Evolutionary conservation across 495 filamentous ascomycete genomes (phyloP), one percentile per base, ranked within the genome.

Genomic region (Xylaria acuta): DNA sequence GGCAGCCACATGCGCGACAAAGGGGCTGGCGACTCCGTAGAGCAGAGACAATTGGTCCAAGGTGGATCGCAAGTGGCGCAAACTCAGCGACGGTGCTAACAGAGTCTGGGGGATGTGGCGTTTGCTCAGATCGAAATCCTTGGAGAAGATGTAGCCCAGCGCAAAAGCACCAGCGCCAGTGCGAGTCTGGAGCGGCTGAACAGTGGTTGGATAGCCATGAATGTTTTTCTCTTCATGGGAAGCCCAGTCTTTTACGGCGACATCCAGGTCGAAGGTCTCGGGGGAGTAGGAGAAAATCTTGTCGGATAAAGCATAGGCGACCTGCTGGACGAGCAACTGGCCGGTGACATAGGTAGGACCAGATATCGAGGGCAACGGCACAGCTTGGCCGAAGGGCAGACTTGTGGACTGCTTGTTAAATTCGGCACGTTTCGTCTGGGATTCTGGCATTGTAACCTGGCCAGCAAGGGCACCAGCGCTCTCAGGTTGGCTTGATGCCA

Each of bases 211-310:
- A 76, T 94, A 92, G 78, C 94, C 95, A 79, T 93, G 89, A 62
- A 90, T 89, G 83, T 98, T 98, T 77, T 86, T 83, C 73, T 92
- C 91, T 38, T 86, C 81, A 64, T 86, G 79, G 4, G 79, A 75
- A 41, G 87, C 86, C 96, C 96, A 99, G 72, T 89, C 79, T 78
- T 90, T 92, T 20, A 92, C 89, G 38, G 95, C 92, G 63, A 89
- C 77, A 82, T 98, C 95, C 62, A 99, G 87, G 76, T 95, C 92
- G 76, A 97, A 98, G 34, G 92, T 91, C 75, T 97, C 92, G 11
- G 95, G 94, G 20, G 97, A 98, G 84, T 97, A 98, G 45, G 94
- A 92, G 84, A 97, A 99, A 81, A 98, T 89, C 84, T 96, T 97
- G 85, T 98, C 94, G 70, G 94, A 97, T 71, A 99, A 87, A 64